These are phyloP conservation scores for Capronia coronata DNA, from an alignment of 2,329 filamentous ascomycete species.

Conservation along the genomic window DNA sequence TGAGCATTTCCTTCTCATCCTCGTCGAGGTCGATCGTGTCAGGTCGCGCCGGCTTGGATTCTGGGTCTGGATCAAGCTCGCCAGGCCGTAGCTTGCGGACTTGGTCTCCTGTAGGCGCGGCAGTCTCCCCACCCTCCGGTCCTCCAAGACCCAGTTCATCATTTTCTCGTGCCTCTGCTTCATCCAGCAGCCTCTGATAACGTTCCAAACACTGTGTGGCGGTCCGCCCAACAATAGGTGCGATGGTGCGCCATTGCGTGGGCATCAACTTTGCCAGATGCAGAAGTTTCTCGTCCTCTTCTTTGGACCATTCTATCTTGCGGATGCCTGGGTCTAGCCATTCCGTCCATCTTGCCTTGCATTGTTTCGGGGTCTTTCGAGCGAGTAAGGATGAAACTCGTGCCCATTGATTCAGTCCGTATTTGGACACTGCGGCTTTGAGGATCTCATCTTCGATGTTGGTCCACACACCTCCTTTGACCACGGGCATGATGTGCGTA, in stretches of 20 bases:
- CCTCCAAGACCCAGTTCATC: slow-evolving; percentile 76
- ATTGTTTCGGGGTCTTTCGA: slow-evolving; percentile 97
- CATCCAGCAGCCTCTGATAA: slow-evolving; percentile 92
- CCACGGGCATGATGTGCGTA: slow-evolving; percentile 51
- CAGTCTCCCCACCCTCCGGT: slow-evolving; percentile 76
- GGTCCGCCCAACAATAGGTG: slow-evolving; percentile 89
- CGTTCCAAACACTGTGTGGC: slow-evolving; percentile 95
- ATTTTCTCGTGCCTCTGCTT: slow-evolving; percentile 82
- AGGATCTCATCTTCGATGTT: slow-evolving; percentile 89
- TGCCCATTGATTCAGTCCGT: slow-evolving; percentile 95
- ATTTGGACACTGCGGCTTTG: slow-evolving; percentile 90
- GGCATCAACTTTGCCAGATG: slow-evolving; percentile 98
- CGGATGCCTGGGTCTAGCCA: slow-evolving; percentile 97
- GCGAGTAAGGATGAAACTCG: slow-evolving; percentile 94
- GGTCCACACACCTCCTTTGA: slow-evolving; percentile 63
- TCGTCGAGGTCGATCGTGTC: slow-evolving; percentile 98
- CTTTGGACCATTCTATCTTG: slow-evolving; percentile 98
- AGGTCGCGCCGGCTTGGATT: slow-evolving; percentile 88
- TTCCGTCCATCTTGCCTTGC: slow-evolving; percentile 96
- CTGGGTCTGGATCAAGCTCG: slow-evolving; percentile 93
- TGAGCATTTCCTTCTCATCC: slow-evolving; percentile 99
- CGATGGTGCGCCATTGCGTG: slow-evolving; percentile 98
- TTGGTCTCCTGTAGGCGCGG: slow-evolving; percentile 86
- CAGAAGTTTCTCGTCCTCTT: slow-evolving; percentile 95
- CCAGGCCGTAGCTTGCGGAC: slow-evolving; percentile 79